These are phyloP conservation scores for Kodamaea leandrae DNA, from an alignment of 805 yeast species.

Conservation along the genomic window DNA sequence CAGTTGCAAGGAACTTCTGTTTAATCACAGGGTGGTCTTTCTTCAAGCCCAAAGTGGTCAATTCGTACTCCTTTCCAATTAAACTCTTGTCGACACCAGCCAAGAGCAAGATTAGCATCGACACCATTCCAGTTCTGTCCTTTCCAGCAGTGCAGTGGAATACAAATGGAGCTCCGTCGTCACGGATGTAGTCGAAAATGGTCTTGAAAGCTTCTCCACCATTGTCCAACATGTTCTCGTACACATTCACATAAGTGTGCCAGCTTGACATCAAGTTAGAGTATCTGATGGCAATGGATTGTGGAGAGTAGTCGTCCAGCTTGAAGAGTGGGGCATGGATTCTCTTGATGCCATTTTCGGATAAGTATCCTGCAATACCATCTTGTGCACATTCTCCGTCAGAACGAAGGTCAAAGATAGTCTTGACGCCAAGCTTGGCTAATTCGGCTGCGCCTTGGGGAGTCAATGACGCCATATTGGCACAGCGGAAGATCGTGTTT, in stretches of 20 bases:
- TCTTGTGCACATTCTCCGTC: constrained; percentile 49
- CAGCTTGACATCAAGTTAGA: constrained; percentile 54
- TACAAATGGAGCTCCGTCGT: constrained; percentile 48
- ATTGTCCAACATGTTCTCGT: constrained; percentile 51
- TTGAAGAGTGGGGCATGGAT: constrained; percentile 57
- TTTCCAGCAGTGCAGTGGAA: constrained; percentile 86
- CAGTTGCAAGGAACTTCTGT: constrained; percentile 30
- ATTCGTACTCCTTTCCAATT: constrained; percentile 72
- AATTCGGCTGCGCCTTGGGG: constrained; percentile 44
- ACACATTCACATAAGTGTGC: constrained; percentile 62
- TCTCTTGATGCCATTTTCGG: constrained; percentile 45
- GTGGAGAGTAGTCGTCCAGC: constrained; percentile 59
- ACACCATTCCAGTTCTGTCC: constrained; percentile 76
- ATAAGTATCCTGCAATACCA: constrained; percentile 39
- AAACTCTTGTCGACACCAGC: constrained; percentile 65
- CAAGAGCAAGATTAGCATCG: constrained; percentile 62
- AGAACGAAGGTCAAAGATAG: constrained; percentile 69
- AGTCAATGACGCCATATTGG: constrained; percentile 55
- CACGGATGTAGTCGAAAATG: constrained; percentile 56
- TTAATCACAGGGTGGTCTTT: constrained; percentile 46
- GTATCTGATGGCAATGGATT: constrained; percentile 55
- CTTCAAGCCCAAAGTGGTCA: constrained; percentile 62
- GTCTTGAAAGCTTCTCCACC: constrained; percentile 49
- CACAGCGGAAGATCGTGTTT: constrained; percentile 60
- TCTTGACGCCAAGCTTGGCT: constrained; percentile 45